Base-by-base conservation (phyloP, 2,329 filamentous ascomycete species). In the Epichloe scottii region DNA sequence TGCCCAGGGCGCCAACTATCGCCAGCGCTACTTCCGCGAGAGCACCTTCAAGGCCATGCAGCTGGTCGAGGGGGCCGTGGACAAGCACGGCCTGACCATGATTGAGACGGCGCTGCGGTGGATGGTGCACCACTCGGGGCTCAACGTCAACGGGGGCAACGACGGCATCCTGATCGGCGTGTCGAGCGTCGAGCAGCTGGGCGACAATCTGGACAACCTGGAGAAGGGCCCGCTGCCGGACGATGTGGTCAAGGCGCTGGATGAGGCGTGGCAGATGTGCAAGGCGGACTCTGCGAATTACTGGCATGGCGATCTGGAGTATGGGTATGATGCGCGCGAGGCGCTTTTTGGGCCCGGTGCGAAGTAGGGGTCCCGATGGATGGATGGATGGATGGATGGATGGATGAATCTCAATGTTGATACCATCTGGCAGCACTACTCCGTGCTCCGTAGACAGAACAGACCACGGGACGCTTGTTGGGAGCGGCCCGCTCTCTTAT, bases 71-170 rank as follows among this genome's bases (percentile, higher is more conserved):
- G 70, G 74, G 3, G 85, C 82, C 1, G 77, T 80, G 1, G 70
- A 81, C 58, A 84, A 86, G 67, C 76, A 88, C 62, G 78, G 76
- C 1, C 63, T 91, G 57, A 83, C 78, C 3, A 68, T 87, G 63
- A 76, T 89, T 45, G 87, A 93, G 68, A 81, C 78, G 15, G 85
- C 85, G 1, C 71, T 90, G 62, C 75, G 87, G 48, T 91, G 87
- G 86, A 66, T 77, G 49, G 76, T 79, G 46, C 84, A 90, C 63
- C 87, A 91, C 67, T 86, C 82, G 6, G 67, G 70, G 52, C 68
- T 84, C 43, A 74, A 70, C 55, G 63, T 76, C 55, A 73, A 69
- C 56, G 64, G 70, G 40, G 75, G 75, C 35, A 75, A 76, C 58
- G 81, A 83, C 63, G 78, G 76, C 35, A 71, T 84, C 57, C 70